phyloP scores from a whole-genome alignment of 169 alveolate species.

The Perkinsus olseni region DNA sequence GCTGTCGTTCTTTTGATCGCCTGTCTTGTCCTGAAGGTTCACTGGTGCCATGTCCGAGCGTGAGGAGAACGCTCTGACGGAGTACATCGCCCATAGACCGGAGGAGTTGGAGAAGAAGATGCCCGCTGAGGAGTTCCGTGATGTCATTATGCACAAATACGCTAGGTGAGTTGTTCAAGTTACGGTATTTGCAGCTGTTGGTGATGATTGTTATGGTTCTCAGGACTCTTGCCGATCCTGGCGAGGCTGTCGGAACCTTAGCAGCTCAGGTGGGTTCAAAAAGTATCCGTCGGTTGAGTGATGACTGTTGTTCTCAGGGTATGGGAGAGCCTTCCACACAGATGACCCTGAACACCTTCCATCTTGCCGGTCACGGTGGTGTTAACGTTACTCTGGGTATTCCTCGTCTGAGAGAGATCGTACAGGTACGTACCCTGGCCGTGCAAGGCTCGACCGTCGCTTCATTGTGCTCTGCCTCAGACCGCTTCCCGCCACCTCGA shows the following conservation, averaged over 20 bases:
- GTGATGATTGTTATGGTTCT: no score
- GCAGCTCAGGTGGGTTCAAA: conserved; percentile 78
- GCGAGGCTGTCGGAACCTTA: conserved; percentile 97
- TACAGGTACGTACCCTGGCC: no score
- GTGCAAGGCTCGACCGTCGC: not conserved
- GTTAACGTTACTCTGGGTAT: conserved; percentile 99
- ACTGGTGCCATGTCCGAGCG: not conserved
- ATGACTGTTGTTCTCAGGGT: conserved; percentile 26
- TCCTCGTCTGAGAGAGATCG: conserved; percentile 95
- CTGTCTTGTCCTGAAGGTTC: no score
- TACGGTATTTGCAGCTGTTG: no score
- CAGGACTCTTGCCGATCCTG: conserved; percentile 66
- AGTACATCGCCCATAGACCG: not conserved
- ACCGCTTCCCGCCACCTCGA: not conserved
- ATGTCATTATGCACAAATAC: not conserved
- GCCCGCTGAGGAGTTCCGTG: not conserved
- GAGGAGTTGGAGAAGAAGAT: not conserved
- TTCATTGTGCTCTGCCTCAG: not conserved
- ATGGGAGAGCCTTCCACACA: conserved; percentile 99
- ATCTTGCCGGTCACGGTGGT: conserved; percentile 99
- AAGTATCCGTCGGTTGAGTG: conserved; percentile 12
- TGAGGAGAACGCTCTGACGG: not conserved
- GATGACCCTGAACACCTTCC: conserved; percentile 99
- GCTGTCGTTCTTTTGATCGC: no score
- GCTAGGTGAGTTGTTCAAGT: not conserved